These are phyloP conservation scores for Phascolomyces articulosus DNA, from an alignment of 371 early-diverging fungal species.

Conservation along the genomic window DNA sequence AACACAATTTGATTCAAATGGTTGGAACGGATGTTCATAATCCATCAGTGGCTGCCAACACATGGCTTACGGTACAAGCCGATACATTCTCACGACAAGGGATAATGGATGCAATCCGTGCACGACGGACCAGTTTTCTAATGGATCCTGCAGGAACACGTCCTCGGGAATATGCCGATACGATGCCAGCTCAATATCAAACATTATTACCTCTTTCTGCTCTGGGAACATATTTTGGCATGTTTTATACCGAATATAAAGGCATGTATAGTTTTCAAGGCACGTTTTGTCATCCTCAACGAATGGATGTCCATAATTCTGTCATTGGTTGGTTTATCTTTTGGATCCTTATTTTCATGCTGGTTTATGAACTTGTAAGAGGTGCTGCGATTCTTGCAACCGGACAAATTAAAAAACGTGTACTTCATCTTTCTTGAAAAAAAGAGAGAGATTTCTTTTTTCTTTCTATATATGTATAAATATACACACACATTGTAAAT, in stretches of 20 bases:
- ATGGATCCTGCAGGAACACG: slow-evolving; percentile 75
- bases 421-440: too few relatives aligned
- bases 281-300: slow-evolving; percentile 63
- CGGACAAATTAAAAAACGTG: background rate
- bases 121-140: slow-evolving; percentile 66
- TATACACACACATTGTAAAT: too few relatives aligned
- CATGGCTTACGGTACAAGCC: slow-evolving; percentile 70
- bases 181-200: slow-evolving; percentile 38
- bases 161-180: slow-evolving; percentile 49
- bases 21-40: slow-evolving; percentile 75
- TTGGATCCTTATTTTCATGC: slow-evolving; percentile 50
- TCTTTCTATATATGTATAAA: too few relatives aligned
- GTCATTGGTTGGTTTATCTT: slow-evolving; percentile 69
- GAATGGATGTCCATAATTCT: slow-evolving; percentile 37
- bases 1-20: slow-evolving; percentile 54
- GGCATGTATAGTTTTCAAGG: slow-evolving; percentile 80
- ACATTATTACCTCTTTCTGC: slow-evolving; percentile 52
- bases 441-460: too few relatives aligned
- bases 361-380: slow-evolving; percentile 32
- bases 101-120: slow-evolving; percentile 65
- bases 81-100: slow-evolving; percentile 39
- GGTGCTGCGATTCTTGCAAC: background rate
- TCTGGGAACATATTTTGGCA: slow-evolving; percentile 62
- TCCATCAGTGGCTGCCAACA: slow-evolving; percentile 59
- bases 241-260: slow-evolving; percentile 59